Evolutionary conservation across 2,329 filamentous ascomycete species (phyloP).

Genomic region (Aureobasidium sp.): DNA sequence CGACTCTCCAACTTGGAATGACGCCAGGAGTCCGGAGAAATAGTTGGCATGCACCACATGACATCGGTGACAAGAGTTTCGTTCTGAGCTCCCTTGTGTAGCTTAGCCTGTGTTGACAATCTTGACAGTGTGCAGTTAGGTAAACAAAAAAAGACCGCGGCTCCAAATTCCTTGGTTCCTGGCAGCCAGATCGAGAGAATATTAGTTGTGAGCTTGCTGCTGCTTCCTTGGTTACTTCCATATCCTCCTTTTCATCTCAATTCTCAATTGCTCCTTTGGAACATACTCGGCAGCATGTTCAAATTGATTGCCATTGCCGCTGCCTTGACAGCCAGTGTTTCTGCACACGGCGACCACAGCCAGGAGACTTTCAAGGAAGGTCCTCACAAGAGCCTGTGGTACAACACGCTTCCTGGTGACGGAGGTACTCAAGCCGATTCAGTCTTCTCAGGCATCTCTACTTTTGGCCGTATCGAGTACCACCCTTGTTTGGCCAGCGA

Average conservation of each 20-base stretch:
- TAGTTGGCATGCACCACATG: neutral
- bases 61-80: neutral
- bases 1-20: neutral
- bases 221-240: neutral
- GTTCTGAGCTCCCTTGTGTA: conserved; percentile 14
- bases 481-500: conserved; percentile 65
- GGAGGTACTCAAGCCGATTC: conserved; percentile 84
- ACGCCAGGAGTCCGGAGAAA: neutral
- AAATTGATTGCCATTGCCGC: conserved; percentile 22
- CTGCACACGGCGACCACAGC: conserved; percentile 53
- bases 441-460: conserved; percentile 82
- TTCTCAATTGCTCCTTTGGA: neutral
- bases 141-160: conserved; percentile 11
- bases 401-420: conserved; percentile 74
- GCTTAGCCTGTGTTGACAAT: conserved; percentile 12
- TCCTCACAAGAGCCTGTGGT: conserved; percentile 71
- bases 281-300: conserved; percentile 14
- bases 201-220: conserved; percentile 1
- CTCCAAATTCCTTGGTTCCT: neutral
- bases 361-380: conserved; percentile 58
- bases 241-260: neutral
- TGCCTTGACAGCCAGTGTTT: conserved; percentile 44
- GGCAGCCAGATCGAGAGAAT: neutral
- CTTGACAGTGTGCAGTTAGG: conserved; percentile 19
- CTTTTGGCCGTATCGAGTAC: conserved; percentile 74